phyloP scores from a whole-genome alignment of 768 basidiomycete species.

The Russula lepida region DNA sequence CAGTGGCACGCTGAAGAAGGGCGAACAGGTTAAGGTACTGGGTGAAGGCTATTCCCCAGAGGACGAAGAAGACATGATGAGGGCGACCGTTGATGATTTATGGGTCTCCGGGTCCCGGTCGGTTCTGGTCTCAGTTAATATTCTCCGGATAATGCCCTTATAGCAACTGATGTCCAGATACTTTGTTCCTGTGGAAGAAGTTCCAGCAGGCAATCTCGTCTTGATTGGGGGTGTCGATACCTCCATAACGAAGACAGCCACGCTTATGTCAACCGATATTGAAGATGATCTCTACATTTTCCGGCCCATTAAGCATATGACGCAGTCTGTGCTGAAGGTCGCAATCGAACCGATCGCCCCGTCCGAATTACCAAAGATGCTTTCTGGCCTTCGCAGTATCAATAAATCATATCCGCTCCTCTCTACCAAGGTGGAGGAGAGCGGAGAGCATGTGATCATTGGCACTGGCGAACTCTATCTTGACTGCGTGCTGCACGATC shows the following conservation, averaged over 20 bases:
- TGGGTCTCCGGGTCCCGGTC: slow-evolving; percentile 90
- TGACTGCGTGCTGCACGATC: slow-evolving; percentile 95
- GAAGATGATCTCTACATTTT: slow-evolving; percentile 92
- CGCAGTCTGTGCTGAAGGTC: slow-evolving; percentile 93
- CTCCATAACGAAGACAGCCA: slow-evolving; percentile 93
- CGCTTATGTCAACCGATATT: slow-evolving; percentile 61
- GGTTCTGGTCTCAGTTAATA: slow-evolving; percentile 19
- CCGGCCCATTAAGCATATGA: slow-evolving; percentile 93
- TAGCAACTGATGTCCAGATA: slow-evolving; percentile 45
- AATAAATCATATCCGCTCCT: slow-evolving; percentile 97
- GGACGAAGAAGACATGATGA: slow-evolving; percentile 97
- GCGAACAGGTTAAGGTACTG: slow-evolving; percentile 85
- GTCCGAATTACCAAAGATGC: slow-evolving; percentile 97
- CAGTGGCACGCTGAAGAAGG: slow-evolving; percentile 82
- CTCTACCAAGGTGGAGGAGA: slow-evolving; percentile 95
- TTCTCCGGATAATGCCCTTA: background rate
- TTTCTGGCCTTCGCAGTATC: slow-evolving; percentile 90
- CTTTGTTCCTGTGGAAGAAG: slow-evolving; percentile 81
- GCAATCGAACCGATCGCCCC: slow-evolving; percentile 98
- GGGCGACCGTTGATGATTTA: slow-evolving; percentile 71
- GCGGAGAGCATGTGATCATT: slow-evolving; percentile 93
- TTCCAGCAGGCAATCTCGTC: slow-evolving; percentile 87
- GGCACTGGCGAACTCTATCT: slow-evolving; percentile 97
- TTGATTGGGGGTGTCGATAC: slow-evolving; percentile 89
- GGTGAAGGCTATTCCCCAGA: slow-evolving; percentile 98